Conservation (phyloP, 108 stramenopile species). For the Aurantiochytrium sp. region DNA sequence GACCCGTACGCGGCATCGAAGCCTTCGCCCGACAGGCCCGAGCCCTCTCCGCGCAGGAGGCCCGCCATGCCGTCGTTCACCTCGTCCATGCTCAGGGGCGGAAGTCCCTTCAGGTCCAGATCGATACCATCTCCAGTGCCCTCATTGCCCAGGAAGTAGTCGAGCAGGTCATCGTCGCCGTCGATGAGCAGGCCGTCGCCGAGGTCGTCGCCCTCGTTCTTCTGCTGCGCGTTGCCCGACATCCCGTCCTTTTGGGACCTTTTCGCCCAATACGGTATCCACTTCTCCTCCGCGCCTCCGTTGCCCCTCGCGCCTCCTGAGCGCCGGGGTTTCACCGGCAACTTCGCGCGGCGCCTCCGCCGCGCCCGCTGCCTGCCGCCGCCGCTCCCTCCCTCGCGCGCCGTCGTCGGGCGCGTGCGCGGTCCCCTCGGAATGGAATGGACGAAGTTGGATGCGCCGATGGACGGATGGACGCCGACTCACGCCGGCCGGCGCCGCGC, state of each 20-base stretch:
- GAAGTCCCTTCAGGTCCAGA: not conserved
- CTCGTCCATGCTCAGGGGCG: not conserved
- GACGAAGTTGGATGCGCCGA: no score
- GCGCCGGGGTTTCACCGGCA: no score
- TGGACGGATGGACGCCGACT: no score
- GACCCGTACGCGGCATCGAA: not conserved
- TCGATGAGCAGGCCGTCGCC: not conserved
- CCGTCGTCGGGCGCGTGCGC: no score
- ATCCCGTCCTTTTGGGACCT: no score
- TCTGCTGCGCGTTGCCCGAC: not conserved
- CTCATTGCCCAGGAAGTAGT: constrained; percentile 22
- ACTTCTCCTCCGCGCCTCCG: not conserved
- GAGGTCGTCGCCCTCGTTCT: not conserved
- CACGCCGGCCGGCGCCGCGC: no score
- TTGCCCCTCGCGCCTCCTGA: no score
- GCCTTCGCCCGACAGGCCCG: not conserved
- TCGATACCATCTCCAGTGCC: not conserved
- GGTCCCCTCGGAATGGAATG: no score
- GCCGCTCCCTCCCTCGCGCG: no score
- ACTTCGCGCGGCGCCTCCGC: no score
- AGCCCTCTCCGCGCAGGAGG: not conserved
- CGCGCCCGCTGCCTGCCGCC: no score
- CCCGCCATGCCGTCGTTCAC: not conserved
- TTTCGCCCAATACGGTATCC: no score
- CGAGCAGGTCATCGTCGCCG: constrained; percentile 29